A percentile compares a stretch with the other conserved stretches of the same genome.
These are phyloP conservation scores for Pisolithus sp. DNA, from an alignment of 768 basidiomycete species.

Conservation along the genomic window DNA sequence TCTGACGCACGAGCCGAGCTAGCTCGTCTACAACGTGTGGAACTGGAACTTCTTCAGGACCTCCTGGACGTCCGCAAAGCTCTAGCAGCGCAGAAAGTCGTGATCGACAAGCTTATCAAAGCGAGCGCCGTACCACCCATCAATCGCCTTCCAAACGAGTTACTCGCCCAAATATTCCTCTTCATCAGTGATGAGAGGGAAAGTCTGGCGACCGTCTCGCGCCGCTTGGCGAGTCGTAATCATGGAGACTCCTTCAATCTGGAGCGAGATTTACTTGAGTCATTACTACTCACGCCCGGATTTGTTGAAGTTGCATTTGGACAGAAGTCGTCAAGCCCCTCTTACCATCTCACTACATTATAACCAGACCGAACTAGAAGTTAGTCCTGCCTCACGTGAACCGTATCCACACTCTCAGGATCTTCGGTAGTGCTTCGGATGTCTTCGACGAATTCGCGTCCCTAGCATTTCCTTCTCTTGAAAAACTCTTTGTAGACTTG, in stretches of 20 bases:
- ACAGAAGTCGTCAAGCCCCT: neutral
- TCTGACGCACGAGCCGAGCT: neutral
- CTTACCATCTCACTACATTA: neutral
- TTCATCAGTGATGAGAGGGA: neutral
- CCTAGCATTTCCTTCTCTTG: no score
- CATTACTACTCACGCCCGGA: no score
- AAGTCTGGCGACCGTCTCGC: neutral
- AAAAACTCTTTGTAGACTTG: no score
- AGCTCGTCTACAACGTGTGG: neutral
- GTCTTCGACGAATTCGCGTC: no score
- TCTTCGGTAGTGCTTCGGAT: neutral
- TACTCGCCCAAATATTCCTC: neutral
- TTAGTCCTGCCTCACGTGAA: no score
- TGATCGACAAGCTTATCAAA: neutral
- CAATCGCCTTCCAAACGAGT: neutral
- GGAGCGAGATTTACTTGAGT: neutral
- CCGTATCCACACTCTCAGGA: neutral
- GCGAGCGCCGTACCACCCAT: neutral
- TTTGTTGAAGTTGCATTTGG: neutral
- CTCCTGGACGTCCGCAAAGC: neutral
- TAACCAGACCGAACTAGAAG: no score
- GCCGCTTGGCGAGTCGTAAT: neutral
- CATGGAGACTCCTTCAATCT: neutral
- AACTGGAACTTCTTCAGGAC: neutral
- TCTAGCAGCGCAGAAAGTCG: neutral